Base-by-base conservation (phyloP, 768 basidiomycete species). In the Cubamyces lactineus region DNA sequence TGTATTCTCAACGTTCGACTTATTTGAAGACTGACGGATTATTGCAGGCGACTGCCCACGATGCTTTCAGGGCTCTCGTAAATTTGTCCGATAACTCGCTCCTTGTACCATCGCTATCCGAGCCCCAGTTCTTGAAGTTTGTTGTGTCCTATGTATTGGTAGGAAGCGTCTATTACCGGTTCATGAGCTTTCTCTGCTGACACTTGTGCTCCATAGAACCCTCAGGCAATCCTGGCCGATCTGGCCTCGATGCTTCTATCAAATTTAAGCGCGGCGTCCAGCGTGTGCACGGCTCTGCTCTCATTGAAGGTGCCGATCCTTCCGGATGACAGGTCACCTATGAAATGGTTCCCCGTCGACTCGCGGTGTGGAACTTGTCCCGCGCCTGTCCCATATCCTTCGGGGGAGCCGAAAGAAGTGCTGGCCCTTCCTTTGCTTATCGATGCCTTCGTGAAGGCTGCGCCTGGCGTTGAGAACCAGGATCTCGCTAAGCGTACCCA, bases 211-310 rank as follows among this genome's bases (percentile, higher is more conserved):
- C 59, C 26, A 26, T 67, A 98, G 95, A 91, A 94, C 74, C 89
- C 92, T n/a, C 85, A 89, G 62, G 87, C 96, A 11, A 86, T 89
- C 59, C 88, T 98, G 26, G 94, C 94, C 38, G 96, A 98, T 78
- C 85, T 98, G 19, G 94, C 95, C 3, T 84, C 93, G n/a, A 98
- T 98, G 96, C 80, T 98, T 1, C 82, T 98, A 11, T 96, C 95
- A n/a, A 98, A 98, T 76, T 77, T 97, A 38, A 91, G 94, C 9
- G 83, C 90, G 5, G 87, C 91, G 46, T 80, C 90, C 2, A 75
- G 82, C 0, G 83, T 90, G 55, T 89, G 91, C 66, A 77, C 82
- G 11, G 73, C 80, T 8, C 73, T 98, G 9, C 76, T 94, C 5
- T 78, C 79, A 1, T 77, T 95, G 46, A 84, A 84, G 61, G 81